Base-by-base conservation (phyloP, 768 basidiomycete genomes). In the Sistotremastrum suecicum region DNA sequence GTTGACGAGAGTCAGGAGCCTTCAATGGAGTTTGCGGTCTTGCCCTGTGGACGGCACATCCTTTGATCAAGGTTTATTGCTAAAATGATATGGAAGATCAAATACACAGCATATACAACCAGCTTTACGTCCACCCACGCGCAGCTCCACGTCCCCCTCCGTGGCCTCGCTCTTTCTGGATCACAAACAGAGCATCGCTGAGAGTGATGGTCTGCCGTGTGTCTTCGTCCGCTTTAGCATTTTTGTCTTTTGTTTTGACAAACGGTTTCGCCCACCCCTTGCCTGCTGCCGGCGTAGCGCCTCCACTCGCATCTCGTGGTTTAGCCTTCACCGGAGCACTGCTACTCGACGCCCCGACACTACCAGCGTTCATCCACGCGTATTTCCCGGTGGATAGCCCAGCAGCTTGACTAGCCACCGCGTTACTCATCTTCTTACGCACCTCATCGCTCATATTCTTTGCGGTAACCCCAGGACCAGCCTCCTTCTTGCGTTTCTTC, bases 401-500 rank as follows among this genome's bases (percentile, higher is more conserved):
- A n/a, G 87, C 85, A 4, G 86, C 86, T 58, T 87, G 86, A 52
- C 79, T 82, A 28, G 89, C 89, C 5, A 85, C 83, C 28, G 83
- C 83, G 59, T 94, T 89, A 34, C 82, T 83, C 79, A 91, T 79
- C 59, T 87, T 89, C 70, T 92, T 92, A 53, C 80, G 69, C 54
- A 88, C 83, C 54, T 91, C 89, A 61, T 90, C 89, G 4, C 80
- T 82, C 84, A 92, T 87, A 57, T 89, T 90, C 47, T 83, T 68
- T 45, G 87, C 85, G 0, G 83, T 84, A 7, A 87, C 82, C 7
- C 85, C 83, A 0, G 86, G 84, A 0, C 83, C 83, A 33, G 87
- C 85, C 58, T 82, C 80, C 60, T 86, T 87, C 61, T 82, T 75
- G 63, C 72, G 72, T 60, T 85, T 86, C 66, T 83, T 86, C 64